Base-by-base conservation (phyloP, 768 basidiomycete species). In the Coprinopsis cinerea region DNA sequence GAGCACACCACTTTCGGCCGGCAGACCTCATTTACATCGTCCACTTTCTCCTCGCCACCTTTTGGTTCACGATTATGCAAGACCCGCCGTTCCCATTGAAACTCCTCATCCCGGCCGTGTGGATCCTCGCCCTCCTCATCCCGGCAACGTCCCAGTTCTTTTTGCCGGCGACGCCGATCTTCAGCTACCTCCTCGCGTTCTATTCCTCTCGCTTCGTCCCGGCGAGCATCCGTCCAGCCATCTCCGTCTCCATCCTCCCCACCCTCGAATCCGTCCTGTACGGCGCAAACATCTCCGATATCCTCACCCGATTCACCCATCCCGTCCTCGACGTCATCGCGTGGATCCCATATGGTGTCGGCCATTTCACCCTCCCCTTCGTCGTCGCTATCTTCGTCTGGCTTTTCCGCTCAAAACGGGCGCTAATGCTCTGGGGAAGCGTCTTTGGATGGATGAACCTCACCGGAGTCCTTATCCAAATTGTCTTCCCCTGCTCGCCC, bases 261-360 rank as follows among this genome's bases (percentile, higher is more conserved):
- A 95, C 95, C 0, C 80, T 97, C 47, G 96, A 99, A 63, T 82
- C 88, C 17, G 92, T 96, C 24, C 76, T 98, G 3, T 98, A 96
- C 64, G 96, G 96, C 1, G 95, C 94, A 48, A 98, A 98, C 68
- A 92, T 98, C 50, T 95, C 92, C 28, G 94, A 98, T 67, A 85
- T 97, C 64, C 83, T 98, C 52, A 97, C 95, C 20, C 80, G 92
- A 15, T 94, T 83, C 68, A 98, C 95, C 9, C 91, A 95, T 61
- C 89, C 93, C 14, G 57, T 91, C 36, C 82, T 99, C 53, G 95
- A 98, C 64, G 79, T 98, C 59, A 60, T 96, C 36, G 94, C 95
- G 0, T 98, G 95, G 96, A 62, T 98, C 0, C 94, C 96, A 0
- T 99, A 99, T 59, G 96, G 96, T n/a, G 79, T 98, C 41, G 73